Base-by-base conservation (phyloP, 805 yeast genomes). In the Spathaspora boniae region DNA sequence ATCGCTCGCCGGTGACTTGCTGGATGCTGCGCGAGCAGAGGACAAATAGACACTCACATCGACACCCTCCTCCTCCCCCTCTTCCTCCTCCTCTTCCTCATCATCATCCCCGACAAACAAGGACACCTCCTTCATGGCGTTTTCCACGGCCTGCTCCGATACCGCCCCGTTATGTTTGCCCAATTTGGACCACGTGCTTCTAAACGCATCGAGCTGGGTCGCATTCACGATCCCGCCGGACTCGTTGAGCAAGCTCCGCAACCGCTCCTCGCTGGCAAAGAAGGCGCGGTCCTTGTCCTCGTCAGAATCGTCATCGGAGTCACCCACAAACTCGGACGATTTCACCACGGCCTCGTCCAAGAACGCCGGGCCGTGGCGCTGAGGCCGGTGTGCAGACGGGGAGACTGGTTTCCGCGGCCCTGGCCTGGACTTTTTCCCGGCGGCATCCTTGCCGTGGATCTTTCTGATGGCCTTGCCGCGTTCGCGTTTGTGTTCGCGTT, bases 251-350 rank as follows among this genome's bases (percentile, higher is more conserved):
- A 67, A 43, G 21, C 51, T 54, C 30, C 80, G 73, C 29, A 78
- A 59, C 37, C 61, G 55, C 37, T 65, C 63, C 46, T 82, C 89
- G 39, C 75, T 67, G 28, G 57, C 78, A 50, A 74, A 82, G 49
- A 82, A 82, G 20, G 47, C 66, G 3, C 48, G 51, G 34, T 70
- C 76, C 26, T 65, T 63, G 31, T 78, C 86, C 9, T 67, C 76
- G 47, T 80, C 86, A 4, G 75, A 66, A 8, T 72, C 80, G 47
- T 80, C 85, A 50, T 80, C 87, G 2, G 85, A 78, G 34, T 73
- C 81, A 33, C 63, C 63, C 30, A 82, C 72, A 44, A 58, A 72
- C 37, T 72, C 78, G 4, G 80, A 58, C 1, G 87, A 80, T 29
- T 71, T 65, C 3, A 26, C 15, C 11, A 12, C 9, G 30, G 14